phyloP scores from a whole-genome alignment of 2,329 filamentous ascomycete species.

The Hortaea sp. region DNA sequence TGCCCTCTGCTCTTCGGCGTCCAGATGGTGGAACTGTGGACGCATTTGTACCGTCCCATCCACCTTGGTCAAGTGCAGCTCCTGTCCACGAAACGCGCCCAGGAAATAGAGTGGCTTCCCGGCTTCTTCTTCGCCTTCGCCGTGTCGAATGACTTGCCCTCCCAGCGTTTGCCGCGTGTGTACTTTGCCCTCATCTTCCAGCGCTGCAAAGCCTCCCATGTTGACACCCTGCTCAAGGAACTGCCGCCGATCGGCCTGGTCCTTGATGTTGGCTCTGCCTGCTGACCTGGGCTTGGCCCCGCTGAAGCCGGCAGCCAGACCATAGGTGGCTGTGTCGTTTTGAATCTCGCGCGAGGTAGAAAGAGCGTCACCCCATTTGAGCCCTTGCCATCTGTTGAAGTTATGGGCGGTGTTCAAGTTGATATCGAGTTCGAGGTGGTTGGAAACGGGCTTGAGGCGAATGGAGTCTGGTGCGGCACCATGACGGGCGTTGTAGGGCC shows the following conservation, averaged over 20 bases:
- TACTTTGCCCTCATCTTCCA: slow-evolving; percentile 59
- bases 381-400: slow-evolving; percentile 76
- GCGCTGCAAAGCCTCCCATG: slow-evolving; percentile 52
- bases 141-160: slow-evolving; percentile 59
- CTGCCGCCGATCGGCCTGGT: slow-evolving; percentile 34
- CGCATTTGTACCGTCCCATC: slow-evolving; percentile 78
- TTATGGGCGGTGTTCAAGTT: slow-evolving; percentile 61
- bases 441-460: slow-evolving; percentile 70
- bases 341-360: slow-evolving; percentile 36
- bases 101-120: slow-evolving; percentile 75
- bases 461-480: slow-evolving; percentile 57
- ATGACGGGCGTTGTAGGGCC: slow-evolving; percentile 50
- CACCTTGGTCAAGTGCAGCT: slow-evolving; percentile 77
- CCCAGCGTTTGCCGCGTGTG: slow-evolving; percentile 75
- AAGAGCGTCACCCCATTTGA: slow-evolving; percentile 72
- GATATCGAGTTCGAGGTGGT: slow-evolving; percentile 88
- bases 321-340: slow-evolving; percentile 32
- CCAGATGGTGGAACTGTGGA: slow-evolving; percentile 85
- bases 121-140: slow-evolving; percentile 49
- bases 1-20: slow-evolving; percentile 68
- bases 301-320: slow-evolving; percentile 37
- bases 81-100: slow-evolving; percentile 76
- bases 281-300: slow-evolving; percentile 14
- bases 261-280: slow-evolving; percentile 27
- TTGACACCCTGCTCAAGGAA: slow-evolving; percentile 27